Conservation (phyloP, 2,329 filamentous ascomycete species). For the Diaporthe eres region DNA sequence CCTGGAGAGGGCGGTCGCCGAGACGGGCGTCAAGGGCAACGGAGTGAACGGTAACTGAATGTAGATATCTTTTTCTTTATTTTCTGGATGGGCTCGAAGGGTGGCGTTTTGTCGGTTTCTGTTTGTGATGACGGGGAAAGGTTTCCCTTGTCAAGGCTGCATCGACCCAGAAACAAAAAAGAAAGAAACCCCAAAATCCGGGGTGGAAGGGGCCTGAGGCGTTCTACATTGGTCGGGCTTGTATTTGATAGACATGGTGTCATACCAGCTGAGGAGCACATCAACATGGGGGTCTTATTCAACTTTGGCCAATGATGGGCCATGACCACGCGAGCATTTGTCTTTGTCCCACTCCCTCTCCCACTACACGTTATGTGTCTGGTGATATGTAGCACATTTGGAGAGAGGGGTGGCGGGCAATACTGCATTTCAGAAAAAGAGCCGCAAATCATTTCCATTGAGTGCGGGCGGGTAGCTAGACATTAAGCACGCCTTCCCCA, state of each 20-base stretch:
- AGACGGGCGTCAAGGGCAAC: constrained; percentile 42
- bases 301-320: constrained; percentile 2
- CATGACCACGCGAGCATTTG: background rate
- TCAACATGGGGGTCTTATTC: constrained; percentile 13
- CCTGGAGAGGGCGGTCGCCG: constrained; percentile 78
- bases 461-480: constrained; percentile 15
- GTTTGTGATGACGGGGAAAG: background rate
- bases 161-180: constrained; percentile 1
- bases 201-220: constrained; percentile 13
- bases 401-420: background rate
- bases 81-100: background rate
- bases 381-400: no score
- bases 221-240: constrained; percentile 23
- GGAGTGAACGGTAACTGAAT: constrained; percentile 19
- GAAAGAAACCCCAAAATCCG: background rate
- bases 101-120: constrained; percentile 3
- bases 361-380: no score
- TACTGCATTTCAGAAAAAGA: background rate
- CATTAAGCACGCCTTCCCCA: constrained; percentile 19
- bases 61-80: background rate
- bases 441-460: constrained; percentile 22
- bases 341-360: background rate
- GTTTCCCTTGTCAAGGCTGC: background rate
- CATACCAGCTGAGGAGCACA: constrained; percentile 23
- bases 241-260: constrained; percentile 33